Base-by-base conservation (phyloP, 768 basidiomycete genomes). In the Trametes sanguinea region DNA sequence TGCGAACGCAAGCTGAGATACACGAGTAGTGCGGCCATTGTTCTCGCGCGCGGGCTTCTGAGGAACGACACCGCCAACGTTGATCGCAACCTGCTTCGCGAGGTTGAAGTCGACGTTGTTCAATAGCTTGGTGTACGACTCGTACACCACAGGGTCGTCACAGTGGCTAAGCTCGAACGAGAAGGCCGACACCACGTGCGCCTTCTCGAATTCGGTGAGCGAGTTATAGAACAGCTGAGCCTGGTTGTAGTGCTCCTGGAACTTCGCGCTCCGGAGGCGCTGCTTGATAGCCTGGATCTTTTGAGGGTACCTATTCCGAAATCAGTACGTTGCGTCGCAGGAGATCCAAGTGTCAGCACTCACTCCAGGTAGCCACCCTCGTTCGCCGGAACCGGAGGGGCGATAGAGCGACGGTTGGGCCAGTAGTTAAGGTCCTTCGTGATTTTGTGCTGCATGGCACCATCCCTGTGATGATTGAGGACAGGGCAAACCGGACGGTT, bases 81-180 rank as follows among this genome's bases (percentile, higher is more conserved):
- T 84, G 22, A 72, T 70, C 1, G 92, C 90, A 17, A 95, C 86
- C 14, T 77, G 71, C 60, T 82, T 80, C 0, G 93, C 92, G 45
- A 95, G 81, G 9, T 88, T 81, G 68, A 85, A 78, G 74, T 93
- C 86, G 68, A 96, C 84, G 68, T 88, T 77, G 72, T 86, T 89
- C 65, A 92, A 81, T 14, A 88, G 70, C 44, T 83, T 78, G 57
- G 89, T 84, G 72, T 91, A 89, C 2, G 78, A 78, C 70, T 84
- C 76, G 73, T 88, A 89, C 1, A 95, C 89, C 2, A 77, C 74
- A 0, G 83, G 81, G 67, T 94, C 91, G 54, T 92, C 88, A 74
- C 89, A 90, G 69, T 94, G 92, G 60, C 85, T 86, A 37, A 96
- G 80, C 75, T 95, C 94, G 72, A 96, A 95, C 11, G 85, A 83